Evolutionary conservation across 129 eudicot genomes (phyloP).

Genomic region (carrot (Daucus carota)): DNA sequence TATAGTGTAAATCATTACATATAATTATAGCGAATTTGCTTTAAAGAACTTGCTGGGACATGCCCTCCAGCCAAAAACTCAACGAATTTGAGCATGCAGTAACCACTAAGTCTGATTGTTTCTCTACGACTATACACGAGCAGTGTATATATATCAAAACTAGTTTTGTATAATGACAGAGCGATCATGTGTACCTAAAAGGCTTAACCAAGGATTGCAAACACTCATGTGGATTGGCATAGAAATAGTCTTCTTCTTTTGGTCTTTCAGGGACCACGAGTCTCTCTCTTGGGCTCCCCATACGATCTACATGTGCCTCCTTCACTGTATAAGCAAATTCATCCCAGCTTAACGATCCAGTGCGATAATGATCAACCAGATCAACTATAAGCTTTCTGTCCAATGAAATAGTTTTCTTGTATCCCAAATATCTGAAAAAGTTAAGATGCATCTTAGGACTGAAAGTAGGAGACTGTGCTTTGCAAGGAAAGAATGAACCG

Average conservation of each 20-base stretch:
- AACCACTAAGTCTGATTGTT: not conserved
- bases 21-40: not conserved
- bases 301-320: constrained; percentile 14
- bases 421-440: constrained; percentile 23
- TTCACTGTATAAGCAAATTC: constrained; percentile 12
- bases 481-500: not conserved
- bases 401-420: constrained; percentile 16
- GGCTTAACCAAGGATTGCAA: constrained; percentile 11
- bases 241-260: constrained; percentile 24
- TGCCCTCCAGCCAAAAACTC: not conserved
- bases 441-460: not conserved
- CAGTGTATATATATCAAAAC: not conserved
- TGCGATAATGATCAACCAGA: constrained; percentile 15
- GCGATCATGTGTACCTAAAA: not conserved
- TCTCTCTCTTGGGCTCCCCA: constrained; percentile 13
- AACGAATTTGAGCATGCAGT: not conserved
- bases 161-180: not conserved
- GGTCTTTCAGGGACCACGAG: constrained; percentile 9
- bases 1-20: not conserved
- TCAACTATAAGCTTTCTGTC: constrained; percentile 24
- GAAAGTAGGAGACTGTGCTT: not conserved
- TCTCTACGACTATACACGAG: not conserved
- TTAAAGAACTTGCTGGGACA: not conserved
- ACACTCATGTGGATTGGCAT: constrained; percentile 25
- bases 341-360: constrained; percentile 19